These are phyloP conservation scores for Pleurotus platypus DNA, from an alignment of 768 basidiomycete genomes.

Conservation along the genomic window DNA sequence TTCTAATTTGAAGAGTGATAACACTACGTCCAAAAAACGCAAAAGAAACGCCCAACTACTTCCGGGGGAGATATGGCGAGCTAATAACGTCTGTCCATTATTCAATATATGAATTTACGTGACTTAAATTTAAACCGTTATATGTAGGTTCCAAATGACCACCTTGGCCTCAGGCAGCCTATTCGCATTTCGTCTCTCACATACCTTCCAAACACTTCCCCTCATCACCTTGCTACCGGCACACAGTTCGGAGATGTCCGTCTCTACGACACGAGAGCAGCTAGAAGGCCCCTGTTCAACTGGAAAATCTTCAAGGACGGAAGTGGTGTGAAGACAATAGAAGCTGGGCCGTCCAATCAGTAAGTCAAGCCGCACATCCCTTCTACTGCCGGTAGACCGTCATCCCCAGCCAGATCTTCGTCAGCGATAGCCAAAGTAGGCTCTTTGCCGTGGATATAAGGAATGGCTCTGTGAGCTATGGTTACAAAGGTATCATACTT, in stretches of 20 bases:
- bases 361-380: constrained; percentile 26
- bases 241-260: constrained; percentile 72
- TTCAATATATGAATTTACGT: background rate
- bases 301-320: constrained; percentile 59
- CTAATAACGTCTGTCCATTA: constrained; percentile 62
- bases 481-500: constrained; percentile 54
- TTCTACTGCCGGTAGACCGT: too few species aligned
- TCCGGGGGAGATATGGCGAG: constrained; percentile 79
- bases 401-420: constrained; percentile 57
- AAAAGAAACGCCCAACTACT: constrained; percentile 57
- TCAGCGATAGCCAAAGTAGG: constrained; percentile 62
- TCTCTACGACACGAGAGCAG: constrained; percentile 73
- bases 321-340: constrained; percentile 58
- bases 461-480: constrained; percentile 58
- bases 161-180: constrained; percentile 71
- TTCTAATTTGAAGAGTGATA: constrained; percentile 23
- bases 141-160: constrained; percentile 65
- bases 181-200: constrained; percentile 70
- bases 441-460: constrained; percentile 68
- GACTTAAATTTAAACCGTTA: background rate
- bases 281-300: constrained; percentile 62
- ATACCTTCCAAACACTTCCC: constrained; percentile 40
- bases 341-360: constrained; percentile 63
- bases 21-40: constrained; percentile 43
- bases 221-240: constrained; percentile 62